Conservation (phyloP, 1,284 basidiomycete species). For the Papiliotrema laurentii region DNA sequence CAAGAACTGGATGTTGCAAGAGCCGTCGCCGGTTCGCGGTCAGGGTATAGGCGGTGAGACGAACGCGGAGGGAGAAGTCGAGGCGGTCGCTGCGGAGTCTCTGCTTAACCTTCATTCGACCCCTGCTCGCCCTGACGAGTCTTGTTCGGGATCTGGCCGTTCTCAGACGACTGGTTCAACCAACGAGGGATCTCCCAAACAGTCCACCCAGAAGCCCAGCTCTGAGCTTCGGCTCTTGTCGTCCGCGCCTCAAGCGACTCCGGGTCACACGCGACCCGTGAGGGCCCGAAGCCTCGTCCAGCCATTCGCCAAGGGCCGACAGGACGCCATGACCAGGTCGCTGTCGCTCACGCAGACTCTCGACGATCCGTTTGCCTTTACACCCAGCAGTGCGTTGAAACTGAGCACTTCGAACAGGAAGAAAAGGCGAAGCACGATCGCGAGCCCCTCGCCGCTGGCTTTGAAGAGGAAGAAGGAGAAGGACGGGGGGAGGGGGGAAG, state of each 20-base stretch:
- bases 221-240: conserved; percentile 1
- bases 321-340: conserved; percentile 2
- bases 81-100: conserved; percentile 15
- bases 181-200: background rate
- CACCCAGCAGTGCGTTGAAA: background rate
- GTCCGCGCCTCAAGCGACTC: conserved; percentile 4
- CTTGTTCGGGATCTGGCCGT: too few species aligned
- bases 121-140: conserved; percentile 4
- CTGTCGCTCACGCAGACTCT: background rate
- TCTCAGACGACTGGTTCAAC: background rate
- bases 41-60: too few species aligned
- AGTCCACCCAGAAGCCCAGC: background rate
- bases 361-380: conserved; percentile 5
- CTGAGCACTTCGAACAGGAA: background rate
- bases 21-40: too few species aligned
- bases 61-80: background rate
- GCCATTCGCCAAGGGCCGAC: conserved; percentile 4
- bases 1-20: too few species aligned
- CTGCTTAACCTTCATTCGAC: conserved; percentile 22
- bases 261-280: background rate
- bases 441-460: conserved; percentile 1
- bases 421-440: conserved; percentile 1
- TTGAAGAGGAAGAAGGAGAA: conserved; percentile 2
- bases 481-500: background rate
- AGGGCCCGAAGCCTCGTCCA: conserved; percentile 3